Percentiles rank a stretch among this genome's conserved stretches.
Evolutionary conservation across 2,329 filamentous ascomycete species (phyloP).

Genomic region (Alternaria gansuensis): DNA sequence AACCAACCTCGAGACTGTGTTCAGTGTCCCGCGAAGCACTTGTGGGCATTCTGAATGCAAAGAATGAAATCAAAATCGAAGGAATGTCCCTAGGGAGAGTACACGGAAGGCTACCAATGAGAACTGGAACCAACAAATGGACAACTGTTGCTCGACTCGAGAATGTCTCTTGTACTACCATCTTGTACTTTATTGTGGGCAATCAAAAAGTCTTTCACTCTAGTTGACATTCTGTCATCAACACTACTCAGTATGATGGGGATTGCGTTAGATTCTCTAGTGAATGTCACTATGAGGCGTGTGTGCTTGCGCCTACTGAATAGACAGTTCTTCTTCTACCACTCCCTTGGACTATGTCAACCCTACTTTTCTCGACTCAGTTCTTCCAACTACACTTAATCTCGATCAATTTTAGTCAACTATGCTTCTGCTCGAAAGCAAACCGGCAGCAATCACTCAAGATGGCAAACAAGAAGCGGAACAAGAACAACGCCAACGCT

Average conservation of each 20-base stretch:
- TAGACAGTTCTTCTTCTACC: neutral
- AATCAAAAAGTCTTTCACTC: neutral
- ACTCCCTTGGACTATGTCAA: neutral
- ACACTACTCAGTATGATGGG: neutral
- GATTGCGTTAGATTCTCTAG: neutral
- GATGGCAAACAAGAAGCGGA: slow-evolving; percentile 2
- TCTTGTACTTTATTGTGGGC: neutral
- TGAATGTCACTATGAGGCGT: neutral
- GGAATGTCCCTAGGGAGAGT: neutral
- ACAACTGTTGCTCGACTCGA: neutral
- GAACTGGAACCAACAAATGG: neutral
- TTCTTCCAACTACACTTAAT: neutral
- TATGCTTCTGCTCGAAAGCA: neutral
- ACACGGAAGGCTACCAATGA: neutral
- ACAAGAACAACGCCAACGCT: neutral
- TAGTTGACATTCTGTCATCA: neutral
- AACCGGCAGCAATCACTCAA: neutral
- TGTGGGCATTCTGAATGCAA: neutral
- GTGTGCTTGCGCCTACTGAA: neutral
- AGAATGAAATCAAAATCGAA: too few species aligned
- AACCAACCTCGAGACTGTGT: neutral
- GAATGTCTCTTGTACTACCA: neutral
- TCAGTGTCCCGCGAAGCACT: neutral
- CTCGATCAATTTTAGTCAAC: neutral
- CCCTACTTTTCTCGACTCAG: neutral